Base-by-base conservation (phyloP, 108 stramenopile species). In the Cyclotella sp. region DNA sequence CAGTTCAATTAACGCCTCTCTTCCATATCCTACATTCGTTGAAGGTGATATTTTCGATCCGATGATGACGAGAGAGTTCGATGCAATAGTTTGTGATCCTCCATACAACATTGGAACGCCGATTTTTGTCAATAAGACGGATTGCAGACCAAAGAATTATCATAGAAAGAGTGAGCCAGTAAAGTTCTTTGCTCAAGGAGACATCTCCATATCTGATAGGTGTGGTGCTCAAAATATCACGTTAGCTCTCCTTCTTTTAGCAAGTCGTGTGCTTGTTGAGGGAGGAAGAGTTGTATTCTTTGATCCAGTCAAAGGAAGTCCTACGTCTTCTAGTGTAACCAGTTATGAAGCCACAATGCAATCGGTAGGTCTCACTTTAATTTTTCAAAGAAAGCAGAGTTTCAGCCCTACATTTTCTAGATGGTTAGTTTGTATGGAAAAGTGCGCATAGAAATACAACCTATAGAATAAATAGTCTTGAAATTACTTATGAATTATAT, bases 31-130 rank as follows among this genome's bases (percentile, higher is more conserved):
- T 0, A 52, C 19, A 42, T 82, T 82, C 43, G 45, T 63, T 16
- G 43, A 47, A 40, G 81, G 81, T 7, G 81, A 82, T 21, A 55
- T 82, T 15, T 58, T 70, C 3, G 0, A 64, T 55, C 74, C 73
- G 28, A 40, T 49, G 9, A 68, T 60, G 63, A 82, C 81, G 24
- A 62, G 62, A 46, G 64, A 49, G 29, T 62, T 75, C 46, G 74
- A 82, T 62, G 73, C 70, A 0, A 82, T 82, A 7, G 30, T 82
- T 49, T 70, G 69, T 34, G 81, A 82, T 51, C 81, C 81, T 15
- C 81, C 81, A 6, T 82, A 82, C 55, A 75, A 75, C 39, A 72
- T 82, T 51, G 81, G 81, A n/a, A 74, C 81, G 21, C 74, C 81
- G 0, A 39, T 82, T 16, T 44, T 70, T 10, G 30, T 75, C 27